phyloP scores from a whole-genome alignment of 768 basidiomycete species.

The Cystoderma amianthinum region DNA sequence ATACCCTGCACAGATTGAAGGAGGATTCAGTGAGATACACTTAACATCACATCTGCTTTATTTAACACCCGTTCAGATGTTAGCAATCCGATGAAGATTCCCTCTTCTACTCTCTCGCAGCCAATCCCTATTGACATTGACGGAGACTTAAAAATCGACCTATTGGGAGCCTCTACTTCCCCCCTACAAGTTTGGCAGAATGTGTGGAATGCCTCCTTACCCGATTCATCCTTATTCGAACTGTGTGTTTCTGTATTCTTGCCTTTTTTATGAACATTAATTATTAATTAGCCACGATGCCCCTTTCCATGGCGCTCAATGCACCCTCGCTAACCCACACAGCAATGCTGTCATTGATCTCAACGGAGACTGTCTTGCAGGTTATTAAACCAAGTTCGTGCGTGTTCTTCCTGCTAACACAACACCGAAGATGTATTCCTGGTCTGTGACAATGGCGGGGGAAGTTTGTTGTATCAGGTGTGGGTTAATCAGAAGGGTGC shows the following conservation, averaged over 20 bases:
- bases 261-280: neutral
- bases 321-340: slow-evolving; percentile 81
- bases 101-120: slow-evolving; percentile 65
- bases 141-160: slow-evolving; percentile 85
- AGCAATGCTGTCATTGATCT: slow-evolving; percentile 93
- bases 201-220: slow-evolving; percentile 57
- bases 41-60: neutral
- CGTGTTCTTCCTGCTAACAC: neutral
- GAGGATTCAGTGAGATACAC: slow-evolving; percentile 55
- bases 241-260: slow-evolving; percentile 42
- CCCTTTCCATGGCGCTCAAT: slow-evolving; percentile 56
- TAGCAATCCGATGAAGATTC: slow-evolving; percentile 39
- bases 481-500: slow-evolving; percentile 83
- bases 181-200: slow-evolving; percentile 76
- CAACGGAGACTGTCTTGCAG: slow-evolving; percentile 93
- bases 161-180: slow-evolving; percentile 56
- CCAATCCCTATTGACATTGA: slow-evolving; percentile 84
- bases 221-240: slow-evolving; percentile 49
- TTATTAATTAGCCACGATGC: slow-evolving; percentile 40
- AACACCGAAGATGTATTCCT: slow-evolving; percentile 71
- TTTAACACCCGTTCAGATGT: slow-evolving; percentile 21
- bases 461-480: slow-evolving; percentile 72
- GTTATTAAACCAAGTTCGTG: slow-evolving; percentile 23
- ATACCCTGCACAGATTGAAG: slow-evolving; percentile 56
- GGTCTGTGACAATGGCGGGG: slow-evolving; percentile 64